These are phyloP conservation scores for Malus hybrid DNA, from an alignment of 331 rosid genomes.

Conservation along the genomic window DNA sequence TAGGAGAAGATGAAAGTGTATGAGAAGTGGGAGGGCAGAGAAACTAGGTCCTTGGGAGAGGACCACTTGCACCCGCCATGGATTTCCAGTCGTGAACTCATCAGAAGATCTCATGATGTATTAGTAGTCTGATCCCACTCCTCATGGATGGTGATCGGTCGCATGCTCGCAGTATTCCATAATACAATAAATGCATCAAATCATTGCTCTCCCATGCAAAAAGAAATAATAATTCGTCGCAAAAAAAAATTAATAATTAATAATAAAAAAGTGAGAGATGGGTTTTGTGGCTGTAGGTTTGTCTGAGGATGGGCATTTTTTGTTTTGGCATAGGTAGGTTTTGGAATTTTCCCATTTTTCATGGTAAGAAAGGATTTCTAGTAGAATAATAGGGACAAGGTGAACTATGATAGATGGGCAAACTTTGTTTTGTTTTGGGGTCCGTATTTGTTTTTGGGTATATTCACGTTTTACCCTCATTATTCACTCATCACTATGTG, in stretches of 20 bases:
- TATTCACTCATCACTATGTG: not conserved
- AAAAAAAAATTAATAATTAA: not conserved
- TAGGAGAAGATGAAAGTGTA: no score
- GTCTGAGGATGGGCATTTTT: constrained; percentile 51
- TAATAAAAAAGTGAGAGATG: not conserved
- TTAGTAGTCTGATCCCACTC: not conserved
- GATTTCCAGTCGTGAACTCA: not conserved
- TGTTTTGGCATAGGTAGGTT: constrained; percentile 29
- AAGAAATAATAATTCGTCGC: not conserved
- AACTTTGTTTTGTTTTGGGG: constrained; percentile 35
- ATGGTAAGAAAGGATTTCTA: constrained; percentile 1
- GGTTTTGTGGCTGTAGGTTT: not conserved
- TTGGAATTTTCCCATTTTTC: constrained; percentile 19
- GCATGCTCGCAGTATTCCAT: constrained; percentile 39
- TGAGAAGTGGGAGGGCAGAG: no score
- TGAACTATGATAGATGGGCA: constrained; percentile 42
- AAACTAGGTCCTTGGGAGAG: not conserved
- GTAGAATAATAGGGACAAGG: constrained; percentile 32
- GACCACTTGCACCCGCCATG: not conserved
- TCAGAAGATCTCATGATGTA: constrained; percentile 3
- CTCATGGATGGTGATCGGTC: not conserved
- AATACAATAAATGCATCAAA: constrained; percentile 46
- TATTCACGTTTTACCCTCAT: not conserved
- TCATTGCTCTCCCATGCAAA: constrained; percentile 34
- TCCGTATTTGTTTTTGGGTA: constrained; percentile 25